Base-by-base conservation (phyloP, 441 rosid species). In the Theobroma grandiflorum region DNA sequence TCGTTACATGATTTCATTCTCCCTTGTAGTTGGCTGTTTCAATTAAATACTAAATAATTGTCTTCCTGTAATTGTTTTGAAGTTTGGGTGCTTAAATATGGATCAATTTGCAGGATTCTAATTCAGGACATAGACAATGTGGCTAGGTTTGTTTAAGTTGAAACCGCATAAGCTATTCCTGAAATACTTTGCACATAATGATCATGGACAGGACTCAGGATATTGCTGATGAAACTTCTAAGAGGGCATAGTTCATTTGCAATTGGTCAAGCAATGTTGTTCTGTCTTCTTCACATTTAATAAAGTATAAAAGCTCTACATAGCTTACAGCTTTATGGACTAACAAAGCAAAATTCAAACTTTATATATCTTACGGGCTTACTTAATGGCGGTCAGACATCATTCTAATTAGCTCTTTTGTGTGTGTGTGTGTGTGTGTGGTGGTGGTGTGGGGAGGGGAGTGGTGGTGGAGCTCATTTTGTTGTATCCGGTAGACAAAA, bases 151-250 rank as follows among this genome's bases (percentile, higher is more conserved):
- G 20, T 42, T 2, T 67, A 66, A 40, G 11, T 42, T 42, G 52
- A 67, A 67, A 67, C 33, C 35, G 4, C 10, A n/a, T 43, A 2
- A 11, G n/a, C 45, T 69, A 26, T 67, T 20, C 35, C 42, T 67
- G 72, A n/a, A 42, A 16, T 67, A 65, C 70, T 18, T 8, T 65
- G 18, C n/a, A 26, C 22, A 10, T 59, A 59, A 59, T 22, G 26
- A 59, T 59, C 64, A 22, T 59, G 45, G 50, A 40, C 72, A 10
- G 50, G 18, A 11, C 42, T 66, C 72, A 10, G 50, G 18, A 11
- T 66, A 42, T 42, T 66, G 71, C 50, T 10, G 31, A 40, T 42
- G 8, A 20, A 67, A 67, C 68, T 67, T 43, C 72, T 20, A 67
- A 20, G 72, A 43, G 20, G 37, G 37, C 52, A 18, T 67, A 67